phyloP scores from a whole-genome alignment of 2,329 filamentous ascomycete genomes.

The Ramularia collo-cygni region DNA sequence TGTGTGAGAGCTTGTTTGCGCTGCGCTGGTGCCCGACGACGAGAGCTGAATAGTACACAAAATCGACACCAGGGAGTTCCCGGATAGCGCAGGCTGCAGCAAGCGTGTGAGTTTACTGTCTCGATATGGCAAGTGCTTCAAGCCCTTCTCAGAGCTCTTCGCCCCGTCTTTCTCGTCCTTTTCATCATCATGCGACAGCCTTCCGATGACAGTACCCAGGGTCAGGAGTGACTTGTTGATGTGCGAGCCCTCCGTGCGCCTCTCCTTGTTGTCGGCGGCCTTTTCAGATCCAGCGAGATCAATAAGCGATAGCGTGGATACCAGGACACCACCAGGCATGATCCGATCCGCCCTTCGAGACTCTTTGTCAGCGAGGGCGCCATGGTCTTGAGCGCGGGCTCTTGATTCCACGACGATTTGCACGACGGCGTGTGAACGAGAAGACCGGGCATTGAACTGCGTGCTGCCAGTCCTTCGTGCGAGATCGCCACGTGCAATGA shows the following conservation, averaged over 20 bases:
- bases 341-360: slow-evolving; percentile 58
- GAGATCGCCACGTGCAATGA: slow-evolving; percentile 90
- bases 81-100: slow-evolving; percentile 84
- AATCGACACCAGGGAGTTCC: slow-evolving; percentile 92
- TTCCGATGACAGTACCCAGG: slow-evolving; percentile 87
- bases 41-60: slow-evolving; percentile 93
- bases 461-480: slow-evolving; percentile 87
- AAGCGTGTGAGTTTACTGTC: slow-evolving; percentile 95
- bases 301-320: slow-evolving; percentile 91
- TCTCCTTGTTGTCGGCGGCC: slow-evolving; percentile 90
- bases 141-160: slow-evolving; percentile 50
- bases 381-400: slow-evolving; percentile 57
- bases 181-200: slow-evolving; percentile 82
- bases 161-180: slow-evolving; percentile 63
- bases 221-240: slow-evolving; percentile 98
- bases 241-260: slow-evolving; percentile 87
- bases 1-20: slow-evolving; percentile 66
- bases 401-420: slow-evolving; percentile 97
- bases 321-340: slow-evolving; percentile 80
- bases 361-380: slow-evolving; percentile 39
- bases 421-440: slow-evolving; percentile 94
- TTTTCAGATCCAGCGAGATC: slow-evolving; percentile 95
- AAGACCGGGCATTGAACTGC: slow-evolving; percentile 94
- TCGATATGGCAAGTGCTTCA: slow-evolving; percentile 86
- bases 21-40: slow-evolving; percentile 59